phyloP scores from a whole-genome alignment of 345 rosid genomes.

The Erysimum cheiranthoides region DNA sequence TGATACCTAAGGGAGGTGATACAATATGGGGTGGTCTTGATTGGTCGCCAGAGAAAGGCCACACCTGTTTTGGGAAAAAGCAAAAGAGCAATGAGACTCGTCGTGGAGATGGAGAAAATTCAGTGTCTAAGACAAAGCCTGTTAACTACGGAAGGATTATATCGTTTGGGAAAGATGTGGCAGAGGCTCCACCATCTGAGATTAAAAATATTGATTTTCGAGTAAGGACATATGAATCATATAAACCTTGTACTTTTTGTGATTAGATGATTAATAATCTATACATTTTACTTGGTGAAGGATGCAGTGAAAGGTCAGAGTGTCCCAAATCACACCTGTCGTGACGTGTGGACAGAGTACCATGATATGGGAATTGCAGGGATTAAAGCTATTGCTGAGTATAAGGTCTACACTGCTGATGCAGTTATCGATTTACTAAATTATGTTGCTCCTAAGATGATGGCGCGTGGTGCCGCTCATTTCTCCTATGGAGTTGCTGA shows the following conservation, averaged over 20 bases:
- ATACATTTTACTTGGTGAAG: slow-evolving; percentile 52
- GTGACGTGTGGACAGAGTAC: slow-evolving; percentile 95
- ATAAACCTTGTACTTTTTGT: slow-evolving; percentile 10
- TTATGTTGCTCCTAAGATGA: slow-evolving; percentile 93
- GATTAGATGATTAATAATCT: slow-evolving; percentile 8
- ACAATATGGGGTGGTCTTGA: slow-evolving; percentile 95
- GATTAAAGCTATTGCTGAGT: slow-evolving; percentile 79
- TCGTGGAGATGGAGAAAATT: slow-evolving; percentile 44
- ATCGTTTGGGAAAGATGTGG: slow-evolving; percentile 85
- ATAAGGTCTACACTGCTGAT: slow-evolving; percentile 79
- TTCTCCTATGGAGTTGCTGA: slow-evolving; percentile 95
- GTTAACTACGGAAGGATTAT: slow-evolving; percentile 83
- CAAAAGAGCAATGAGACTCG: slow-evolving; percentile 55
- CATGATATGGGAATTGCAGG: slow-evolving; percentile 93
- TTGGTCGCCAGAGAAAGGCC: slow-evolving; percentile 90
- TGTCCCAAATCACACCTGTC: slow-evolving; percentile 69
- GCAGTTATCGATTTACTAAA: slow-evolving; percentile 70
- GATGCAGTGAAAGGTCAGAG: slow-evolving; percentile 77
- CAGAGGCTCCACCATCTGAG: slow-evolving; percentile 68
- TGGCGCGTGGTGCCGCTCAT: slow-evolving; percentile 86
- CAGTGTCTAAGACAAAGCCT: slow-evolving; percentile 48
- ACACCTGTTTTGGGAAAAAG: slow-evolving; percentile 51
- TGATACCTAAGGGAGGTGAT: slow-evolving; percentile 94
- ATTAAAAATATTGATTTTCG: slow-evolving; percentile 80
- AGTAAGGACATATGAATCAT: slow-evolving; percentile 52